Conservation (phyloP, 2,329 filamentous ascomycete species). For the Parascedosporium putredinis region DNA sequence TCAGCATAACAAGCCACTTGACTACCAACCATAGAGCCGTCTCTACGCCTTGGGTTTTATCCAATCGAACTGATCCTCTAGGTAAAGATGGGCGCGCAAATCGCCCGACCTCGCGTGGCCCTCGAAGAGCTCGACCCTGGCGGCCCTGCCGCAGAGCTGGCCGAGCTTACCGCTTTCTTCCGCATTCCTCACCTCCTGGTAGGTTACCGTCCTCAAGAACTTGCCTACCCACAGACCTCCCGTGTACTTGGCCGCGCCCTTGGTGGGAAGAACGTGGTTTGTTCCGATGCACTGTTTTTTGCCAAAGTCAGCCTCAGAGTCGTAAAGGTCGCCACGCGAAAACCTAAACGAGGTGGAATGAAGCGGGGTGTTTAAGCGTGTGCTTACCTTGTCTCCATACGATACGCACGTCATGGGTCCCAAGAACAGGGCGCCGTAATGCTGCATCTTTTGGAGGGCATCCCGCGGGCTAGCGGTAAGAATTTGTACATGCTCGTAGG, state of each 20-base stretch:
- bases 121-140: constrained; percentile 40
- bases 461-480: constrained; percentile 33
- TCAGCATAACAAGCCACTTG: no score
- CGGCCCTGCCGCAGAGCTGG: constrained; percentile 34
- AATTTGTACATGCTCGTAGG: constrained; percentile 41
- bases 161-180: constrained; percentile 37
- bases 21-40: no score
- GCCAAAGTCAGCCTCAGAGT: not conserved
- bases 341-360: not conserved
- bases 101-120: constrained; percentile 42
- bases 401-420: constrained; percentile 41
- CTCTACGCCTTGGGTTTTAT: constrained; percentile 17
- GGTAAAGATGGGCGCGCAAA: constrained; percentile 30
- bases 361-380: no score
- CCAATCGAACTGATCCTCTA: constrained; percentile 32
- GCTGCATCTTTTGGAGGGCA: constrained; percentile 37
- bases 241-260: constrained; percentile 35
- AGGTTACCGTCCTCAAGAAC: constrained; percentile 39
- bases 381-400: constrained; percentile 41
- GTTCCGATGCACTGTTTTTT: constrained; percentile 38
- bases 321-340: no score
- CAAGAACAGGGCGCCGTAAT: constrained; percentile 40
- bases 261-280: constrained; percentile 42
- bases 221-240: constrained; percentile 47
- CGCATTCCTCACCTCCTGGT: constrained; percentile 34